Base-by-base conservation (phyloP, 352 stramenopile genomes). In the Pythium aquatile region DNA sequence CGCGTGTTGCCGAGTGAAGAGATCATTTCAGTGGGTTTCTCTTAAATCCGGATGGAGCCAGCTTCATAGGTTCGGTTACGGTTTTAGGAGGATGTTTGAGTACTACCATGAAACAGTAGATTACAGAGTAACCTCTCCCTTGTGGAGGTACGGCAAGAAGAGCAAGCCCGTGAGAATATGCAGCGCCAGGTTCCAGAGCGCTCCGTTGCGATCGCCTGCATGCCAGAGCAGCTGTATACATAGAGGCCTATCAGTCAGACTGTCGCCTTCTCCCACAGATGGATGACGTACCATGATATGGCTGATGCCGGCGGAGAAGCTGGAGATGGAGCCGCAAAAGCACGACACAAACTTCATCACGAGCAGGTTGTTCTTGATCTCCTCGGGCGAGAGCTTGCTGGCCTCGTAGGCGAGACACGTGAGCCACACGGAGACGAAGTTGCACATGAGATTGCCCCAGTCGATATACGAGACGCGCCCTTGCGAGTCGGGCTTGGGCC, bases 301-400 rank as follows among this genome's bases (percentile, higher is more conserved):
- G 30, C 59, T 73, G 54, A 80, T 73, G 10, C 56, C 54, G 0
- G 40, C 70, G 0, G 70, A 76, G 20, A 80, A 80, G 30, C 59
- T 69, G 32, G 73, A 80, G 11, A 80, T 63, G 0, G 73, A 80
- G 17, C 73, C 73, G 48, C 73, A 80, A 40, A 80, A 80, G 24
- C 67, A 76, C 7, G 73, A 75, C 5, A 80, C 73, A 51, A 80
- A 80, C 48, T 80, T 80, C 58, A 64, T 67, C 1, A 80, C 65
- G 24, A 77, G 63, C 28, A 80, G 54, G 51, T 78, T 77, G 51
- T 77, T 72, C 17, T 44, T 52, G 17, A 76, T 51, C 14, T 69
- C 44, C 24, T 58, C 61, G 17, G 73, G 73, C 6, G 71, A 61
- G 7, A 78, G 56, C 40, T 76, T 70, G 55, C 63, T 75, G 24